These are phyloP conservation scores for Lodderomyces pseudojiufengensis DNA, from an alignment of 1,139 yeast species.

Conservation along the genomic window DNA sequence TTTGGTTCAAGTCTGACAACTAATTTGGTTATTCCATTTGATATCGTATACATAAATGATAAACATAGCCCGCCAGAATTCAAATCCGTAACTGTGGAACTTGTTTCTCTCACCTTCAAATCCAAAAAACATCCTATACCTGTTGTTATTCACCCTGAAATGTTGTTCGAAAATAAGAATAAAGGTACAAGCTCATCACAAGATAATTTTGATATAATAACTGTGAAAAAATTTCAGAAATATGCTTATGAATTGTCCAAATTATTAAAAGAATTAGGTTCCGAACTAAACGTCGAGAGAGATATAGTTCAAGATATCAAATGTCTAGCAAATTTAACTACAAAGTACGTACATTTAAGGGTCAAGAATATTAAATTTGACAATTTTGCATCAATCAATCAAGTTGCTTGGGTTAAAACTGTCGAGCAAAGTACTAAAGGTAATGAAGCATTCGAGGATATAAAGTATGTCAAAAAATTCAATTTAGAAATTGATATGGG, in stretches of 20 bases:
- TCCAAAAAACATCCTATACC: slow-evolving; percentile 36
- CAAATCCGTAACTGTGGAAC: slow-evolving; percentile 28
- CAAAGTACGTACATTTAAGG: slow-evolving; percentile 19
- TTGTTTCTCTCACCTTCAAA: slow-evolving; percentile 30
- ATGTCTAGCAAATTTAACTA: slow-evolving; percentile 30
- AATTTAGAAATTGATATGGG: slow-evolving; percentile 14
- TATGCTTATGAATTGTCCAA: slow-evolving; percentile 30
- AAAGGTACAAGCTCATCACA: slow-evolving; percentile 13
- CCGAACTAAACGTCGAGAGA: slow-evolving; percentile 23
- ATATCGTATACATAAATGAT: slow-evolving; percentile 20
- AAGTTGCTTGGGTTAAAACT: slow-evolving; percentile 10
- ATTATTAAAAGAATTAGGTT: slow-evolving; percentile 24
- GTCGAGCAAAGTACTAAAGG: slow-evolving; percentile 2
- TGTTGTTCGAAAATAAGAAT: slow-evolving; percentile 33
- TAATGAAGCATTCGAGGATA: slow-evolving; percentile 2
- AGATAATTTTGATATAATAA: slow-evolving; percentile 32
- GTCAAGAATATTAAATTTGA: not conserved
- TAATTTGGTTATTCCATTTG: slow-evolving; percentile 24
- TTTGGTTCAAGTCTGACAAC: slow-evolving; percentile 6
- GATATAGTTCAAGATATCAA: slow-evolving; percentile 29
- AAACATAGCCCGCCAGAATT: slow-evolving; percentile 26
- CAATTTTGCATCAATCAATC: not conserved
- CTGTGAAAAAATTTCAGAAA: slow-evolving; percentile 30
- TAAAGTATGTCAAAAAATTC: slow-evolving; percentile 13
- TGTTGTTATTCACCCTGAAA: slow-evolving; percentile 32